Evolutionary conservation across 1,284 basidiomycete genomes (phyloP).

Genomic region (Ceratobasidium sp.): DNA sequence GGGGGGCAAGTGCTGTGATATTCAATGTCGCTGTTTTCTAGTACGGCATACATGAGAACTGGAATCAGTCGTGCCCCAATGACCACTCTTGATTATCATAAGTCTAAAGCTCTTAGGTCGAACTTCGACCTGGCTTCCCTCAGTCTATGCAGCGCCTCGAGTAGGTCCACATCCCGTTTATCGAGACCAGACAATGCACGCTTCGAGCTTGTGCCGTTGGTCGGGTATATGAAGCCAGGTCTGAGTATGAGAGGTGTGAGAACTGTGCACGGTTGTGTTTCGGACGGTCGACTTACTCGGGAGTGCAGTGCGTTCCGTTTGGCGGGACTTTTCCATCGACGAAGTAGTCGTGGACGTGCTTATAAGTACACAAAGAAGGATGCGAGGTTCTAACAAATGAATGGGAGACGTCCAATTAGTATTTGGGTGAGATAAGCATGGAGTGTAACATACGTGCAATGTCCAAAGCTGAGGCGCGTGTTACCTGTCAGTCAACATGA

Average conservation of each 20-base stretch:
- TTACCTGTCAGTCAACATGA: neutral
- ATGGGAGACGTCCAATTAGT: neutral
- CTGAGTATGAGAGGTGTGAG: neutral
- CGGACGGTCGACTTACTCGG: conserved; percentile 5
- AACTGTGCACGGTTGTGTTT: no score
- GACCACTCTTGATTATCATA: neutral
- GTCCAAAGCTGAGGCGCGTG: conserved; percentile 45
- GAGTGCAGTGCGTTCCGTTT: conserved; percentile 44
- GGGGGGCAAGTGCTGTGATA: no score
- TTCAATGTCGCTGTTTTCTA: no score
- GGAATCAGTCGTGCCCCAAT: no score
- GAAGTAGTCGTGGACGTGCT: conserved; percentile 46
- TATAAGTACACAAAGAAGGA: conserved; percentile 47
- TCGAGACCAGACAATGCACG: neutral
- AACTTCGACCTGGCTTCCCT: neutral
- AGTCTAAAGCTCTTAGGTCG: neutral
- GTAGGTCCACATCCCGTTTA: neutral
- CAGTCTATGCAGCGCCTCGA: neutral
- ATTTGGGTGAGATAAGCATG: neutral
- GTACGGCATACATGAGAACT: no score
- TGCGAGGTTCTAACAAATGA: conserved; percentile 42
- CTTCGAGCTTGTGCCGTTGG: neutral
- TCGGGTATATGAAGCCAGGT: conserved; percentile 19
- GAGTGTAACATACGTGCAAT: conserved; percentile 44
- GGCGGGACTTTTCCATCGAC: conserved; percentile 46